Conservation (phyloP, 352 stramenopile species). For the Pythium brassicae region DNA sequence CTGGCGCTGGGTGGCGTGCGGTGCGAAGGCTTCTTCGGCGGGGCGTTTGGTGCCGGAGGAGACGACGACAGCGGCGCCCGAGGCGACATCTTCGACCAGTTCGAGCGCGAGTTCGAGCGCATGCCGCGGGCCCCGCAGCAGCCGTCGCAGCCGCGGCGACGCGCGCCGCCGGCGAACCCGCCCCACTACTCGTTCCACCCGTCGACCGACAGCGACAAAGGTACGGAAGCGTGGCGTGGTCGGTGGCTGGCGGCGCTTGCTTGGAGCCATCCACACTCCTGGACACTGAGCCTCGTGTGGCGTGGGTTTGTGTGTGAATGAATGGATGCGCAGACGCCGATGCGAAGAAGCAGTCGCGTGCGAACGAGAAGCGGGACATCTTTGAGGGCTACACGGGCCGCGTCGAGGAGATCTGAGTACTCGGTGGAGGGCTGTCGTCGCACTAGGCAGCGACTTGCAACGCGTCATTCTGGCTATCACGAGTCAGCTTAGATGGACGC, state of each 20-base stretch:
- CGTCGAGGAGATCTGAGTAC: conserved; percentile 72
- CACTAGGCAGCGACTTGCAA: neutral
- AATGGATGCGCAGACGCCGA: conserved; percentile 3
- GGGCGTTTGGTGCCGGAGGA: neutral
- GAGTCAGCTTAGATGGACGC: too few relatives aligned
- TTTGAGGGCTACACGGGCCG: conserved; percentile 64
- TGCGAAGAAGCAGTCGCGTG: conserved; percentile 21
- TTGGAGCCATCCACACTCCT: too few relatives aligned
- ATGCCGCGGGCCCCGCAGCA: conserved; percentile 34
- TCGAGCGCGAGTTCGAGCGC: conserved; percentile 63
- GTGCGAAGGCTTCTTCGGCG: conserved; percentile 46
- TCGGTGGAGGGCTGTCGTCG: too few relatives aligned
- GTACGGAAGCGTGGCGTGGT: too few relatives aligned
- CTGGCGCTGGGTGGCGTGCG: neutral
- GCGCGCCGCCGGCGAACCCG: conserved; percentile 41
- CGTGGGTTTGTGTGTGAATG: neutral
- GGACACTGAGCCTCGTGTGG: neutral
- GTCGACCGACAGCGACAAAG: conserved; percentile 28
- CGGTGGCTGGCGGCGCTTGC: too few relatives aligned
- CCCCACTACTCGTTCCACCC: conserved; percentile 79
- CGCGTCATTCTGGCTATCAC: too few relatives aligned
- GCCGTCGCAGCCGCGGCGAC: conserved; percentile 33
- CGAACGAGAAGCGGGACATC: conserved; percentile 57
- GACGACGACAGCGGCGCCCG: conserved; percentile 29
- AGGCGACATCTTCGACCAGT: conserved; percentile 46